Evolutionary conservation across 2,329 filamentous ascomycete genomes (phyloP).

Genomic region (Periconia macrospinosa): DNA sequence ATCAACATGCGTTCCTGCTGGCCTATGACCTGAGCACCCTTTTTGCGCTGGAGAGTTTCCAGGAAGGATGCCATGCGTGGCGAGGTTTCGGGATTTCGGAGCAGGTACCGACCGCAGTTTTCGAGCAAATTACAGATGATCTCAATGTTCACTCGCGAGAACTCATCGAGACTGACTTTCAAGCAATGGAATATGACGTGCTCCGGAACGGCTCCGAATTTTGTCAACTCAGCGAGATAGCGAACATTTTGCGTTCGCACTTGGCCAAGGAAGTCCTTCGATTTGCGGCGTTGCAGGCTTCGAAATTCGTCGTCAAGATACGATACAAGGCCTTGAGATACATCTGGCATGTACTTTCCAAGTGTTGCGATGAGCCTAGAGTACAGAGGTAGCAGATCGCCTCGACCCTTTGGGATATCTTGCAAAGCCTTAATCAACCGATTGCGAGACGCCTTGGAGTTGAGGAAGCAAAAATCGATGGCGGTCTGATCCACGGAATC

Average conservation of each 20-base stretch:
- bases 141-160: conserved; percentile 98
- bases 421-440: conserved; percentile 89
- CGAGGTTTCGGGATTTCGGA: conserved; percentile 89
- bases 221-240: conserved; percentile 96
- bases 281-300: conserved; percentile 92
- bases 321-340: conserved; percentile 87
- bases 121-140: conserved; percentile 96
- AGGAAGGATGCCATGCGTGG: conserved; percentile 93
- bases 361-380: conserved; percentile 91
- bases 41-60: conserved; percentile 94
- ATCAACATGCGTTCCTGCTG: conserved; percentile 98
- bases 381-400: conserved; percentile 87
- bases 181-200: conserved; percentile 99
- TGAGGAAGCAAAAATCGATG: conserved; percentile 96
- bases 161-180: conserved; percentile 96
- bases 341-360: conserved; percentile 89
- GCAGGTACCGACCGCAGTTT: conserved; percentile 91
- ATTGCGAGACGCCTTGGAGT: conserved; percentile 97
- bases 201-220: conserved; percentile 96
- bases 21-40: conserved; percentile 90
- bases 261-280: conserved; percentile 95
- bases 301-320: conserved; percentile 97
- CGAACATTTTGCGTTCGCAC: conserved; percentile 92
- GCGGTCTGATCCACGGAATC: conserved; percentile 90
- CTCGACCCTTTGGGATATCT: conserved; percentile 90